Evolutionary conservation across 2,329 filamentous ascomycete species (phyloP), one percentile per base, ranked within the genome.

Genomic region (Phaeoacremonium minimum): DNA sequence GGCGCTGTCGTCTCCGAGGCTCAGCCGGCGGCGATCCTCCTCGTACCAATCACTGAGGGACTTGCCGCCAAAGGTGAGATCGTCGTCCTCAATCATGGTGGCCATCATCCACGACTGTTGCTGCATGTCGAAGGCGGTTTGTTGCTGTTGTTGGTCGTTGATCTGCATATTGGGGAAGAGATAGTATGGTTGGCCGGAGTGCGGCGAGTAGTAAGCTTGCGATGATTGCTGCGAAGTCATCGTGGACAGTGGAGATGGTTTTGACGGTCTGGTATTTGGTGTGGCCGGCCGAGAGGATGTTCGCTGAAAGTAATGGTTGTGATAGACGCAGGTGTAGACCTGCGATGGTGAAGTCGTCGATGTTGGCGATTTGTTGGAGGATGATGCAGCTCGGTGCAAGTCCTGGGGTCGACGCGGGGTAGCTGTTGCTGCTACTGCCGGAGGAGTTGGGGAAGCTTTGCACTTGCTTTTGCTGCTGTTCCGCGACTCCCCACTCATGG

Each of bases 11-110:
- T 30, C 47, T 16, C 50, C 55, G 38, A 52, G 56, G 56, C 62
- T 68, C 34, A 66, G 52, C 14, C 65, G 58, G 33, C 64, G 58
- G 29, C 71, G 64, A 44, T 76, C 73, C 58, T 80, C 75, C 56
- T 80, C 75, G 53, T 80, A 76, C 74, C 74, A 78, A 13, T 67
- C 60, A 53, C 73, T 74, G 29, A 80, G 55, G 28, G 73, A 65
- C 66, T 79, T 80, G 48, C 75, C 75, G 38, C 74, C 73, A 47
- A 79, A 80, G 53, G 68, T 77, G 26, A 80, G 61, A 45, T 80
- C 75, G 38, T 78, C 74, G 50, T 80, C 75, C 38, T 80, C 74
- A 47, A 80, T 80, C 42, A 74, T 61, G 33, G 71, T 78, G 20
- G 71, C 67, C 36, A 70, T 64, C 44, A 74, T 66, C 74, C 73